phyloP scores from a whole-genome alignment of 352 stramenopile genomes.

The Phytopythium oedochilum region DNA sequence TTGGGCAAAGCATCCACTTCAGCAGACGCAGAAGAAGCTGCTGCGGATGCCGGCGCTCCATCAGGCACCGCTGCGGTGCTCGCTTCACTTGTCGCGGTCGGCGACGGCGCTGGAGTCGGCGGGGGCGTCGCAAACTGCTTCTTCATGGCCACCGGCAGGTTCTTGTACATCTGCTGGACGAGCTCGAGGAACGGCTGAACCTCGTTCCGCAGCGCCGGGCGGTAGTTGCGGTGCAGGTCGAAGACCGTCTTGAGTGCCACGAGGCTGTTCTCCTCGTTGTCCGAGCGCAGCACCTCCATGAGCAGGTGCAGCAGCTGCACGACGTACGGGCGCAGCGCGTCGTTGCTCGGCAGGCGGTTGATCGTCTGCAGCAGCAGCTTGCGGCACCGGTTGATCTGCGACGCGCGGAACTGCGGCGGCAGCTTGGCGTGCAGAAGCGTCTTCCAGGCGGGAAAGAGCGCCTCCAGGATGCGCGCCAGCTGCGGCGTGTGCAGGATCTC shows the following conservation, averaged over 20 bases:
- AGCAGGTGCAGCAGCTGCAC: conserved; percentile 88
- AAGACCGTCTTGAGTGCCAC: conserved; percentile 95
- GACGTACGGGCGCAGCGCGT: conserved; percentile 93
- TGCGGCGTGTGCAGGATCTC: conserved; percentile 89
- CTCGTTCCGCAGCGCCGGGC: conserved; percentile 84
- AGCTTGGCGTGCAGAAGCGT: conserved; percentile 75
- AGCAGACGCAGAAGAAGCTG: neutral
- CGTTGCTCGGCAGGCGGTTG: conserved; percentile 93
- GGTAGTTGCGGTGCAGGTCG: conserved; percentile 96
- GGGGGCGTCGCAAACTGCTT: conserved; percentile 76
- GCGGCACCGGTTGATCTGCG: conserved; percentile 84
- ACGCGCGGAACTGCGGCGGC: conserved; percentile 67
- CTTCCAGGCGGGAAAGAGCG: conserved; percentile 89
- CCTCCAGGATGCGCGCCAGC: conserved; percentile 88
- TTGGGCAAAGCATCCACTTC: neutral
- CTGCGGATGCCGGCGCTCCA: neutral
- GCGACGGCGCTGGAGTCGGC: conserved; percentile 13
- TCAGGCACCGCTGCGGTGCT: neutral
- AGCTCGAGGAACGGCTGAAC: conserved; percentile 88
- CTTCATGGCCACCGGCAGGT: conserved; percentile 74
- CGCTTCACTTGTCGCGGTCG: neutral
- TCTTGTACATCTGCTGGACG: conserved; percentile 90
- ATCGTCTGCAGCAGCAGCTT: conserved; percentile 94
- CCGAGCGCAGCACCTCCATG: conserved; percentile 91
- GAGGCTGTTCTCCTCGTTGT: conserved; percentile 97